Percentiles rank a stretch among this genome's conserved stretches.
Conservation (phyloP, 129 eudicot species). For the Calendula officinalis region DNA sequence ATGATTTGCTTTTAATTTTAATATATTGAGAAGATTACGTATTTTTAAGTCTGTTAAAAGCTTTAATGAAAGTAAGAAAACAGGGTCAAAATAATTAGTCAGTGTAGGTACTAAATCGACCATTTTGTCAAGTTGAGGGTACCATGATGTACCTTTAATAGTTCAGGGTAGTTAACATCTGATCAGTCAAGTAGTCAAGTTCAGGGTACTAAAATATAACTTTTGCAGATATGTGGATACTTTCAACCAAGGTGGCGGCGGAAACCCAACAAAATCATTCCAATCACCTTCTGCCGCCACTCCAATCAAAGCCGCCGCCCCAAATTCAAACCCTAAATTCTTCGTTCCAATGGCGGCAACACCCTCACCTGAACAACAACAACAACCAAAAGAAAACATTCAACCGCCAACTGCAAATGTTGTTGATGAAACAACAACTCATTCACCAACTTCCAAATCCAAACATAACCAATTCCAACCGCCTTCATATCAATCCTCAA, state of each 20-base stretch:
- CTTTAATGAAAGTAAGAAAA: no score
- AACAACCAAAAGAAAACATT: conserved; percentile 16
- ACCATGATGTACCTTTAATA: no score
- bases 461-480: conserved; percentile 34
- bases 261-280: conserved; percentile 66
- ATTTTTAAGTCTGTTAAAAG: no score
- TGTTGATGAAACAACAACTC: conserved; percentile 24
- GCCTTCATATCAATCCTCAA: conserved; percentile 46
- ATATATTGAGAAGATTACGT: no score
- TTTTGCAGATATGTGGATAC: conserved; percentile 89
- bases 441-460: conserved; percentile 32
- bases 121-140: no score
- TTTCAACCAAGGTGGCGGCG: conserved; percentile 90
- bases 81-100: no score
- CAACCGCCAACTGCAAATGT: conserved; percentile 33
- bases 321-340: conserved; percentile 56
- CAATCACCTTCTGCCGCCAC: conserved; percentile 66
- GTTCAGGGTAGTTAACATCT: no score
- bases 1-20: no score
- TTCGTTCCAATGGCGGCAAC: conserved; percentile 64
- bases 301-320: conserved; percentile 49
- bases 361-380: conserved; percentile 45
- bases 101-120: no score
- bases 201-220: no score
- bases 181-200: no score